Conservation (phyloP, 1,139 yeast species). For the Zygosaccharomyces sapae region DNA sequence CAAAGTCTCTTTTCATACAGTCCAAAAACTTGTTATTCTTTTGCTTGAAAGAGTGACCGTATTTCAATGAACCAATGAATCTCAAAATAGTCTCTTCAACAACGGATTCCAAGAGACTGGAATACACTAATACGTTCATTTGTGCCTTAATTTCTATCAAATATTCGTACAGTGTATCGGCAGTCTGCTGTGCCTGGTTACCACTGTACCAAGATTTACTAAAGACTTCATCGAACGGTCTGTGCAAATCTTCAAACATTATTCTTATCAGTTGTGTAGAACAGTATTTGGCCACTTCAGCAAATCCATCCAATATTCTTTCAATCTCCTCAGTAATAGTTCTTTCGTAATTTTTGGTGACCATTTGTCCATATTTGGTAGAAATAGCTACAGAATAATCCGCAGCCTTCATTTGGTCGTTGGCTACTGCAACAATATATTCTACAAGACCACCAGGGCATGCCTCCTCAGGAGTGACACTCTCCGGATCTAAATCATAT, state of each 20-base stretch:
- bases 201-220: conserved; percentile 48
- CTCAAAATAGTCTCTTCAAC: conserved; percentile 47
- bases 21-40: conserved; percentile 44
- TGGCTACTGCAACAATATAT: conserved; percentile 77
- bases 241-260: conserved; percentile 64
- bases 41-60: conserved; percentile 38
- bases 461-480: conserved; percentile 46
- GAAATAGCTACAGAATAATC: conserved; percentile 73
- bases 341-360: conserved; percentile 58
- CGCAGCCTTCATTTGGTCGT: conserved; percentile 83
- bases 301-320: conserved; percentile 67
- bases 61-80: conserved; percentile 48
- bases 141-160: conserved; percentile 54
- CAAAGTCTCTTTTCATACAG: conserved; percentile 67
- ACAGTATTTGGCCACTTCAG: conserved; percentile 68
- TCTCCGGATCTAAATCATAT: conserved; percentile 37
- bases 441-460: conserved; percentile 78
- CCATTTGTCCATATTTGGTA: conserved; percentile 59
- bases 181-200: conserved; percentile 53
- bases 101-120: conserved; percentile 48
- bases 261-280: conserved; percentile 61
- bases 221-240: conserved; percentile 47
- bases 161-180: conserved; percentile 71
- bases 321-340: conserved; percentile 56
- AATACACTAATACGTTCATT: conserved; percentile 48